Conservation (phyloP, 176 grass and related monocot species). For the Oryza meyeriana region DNA sequence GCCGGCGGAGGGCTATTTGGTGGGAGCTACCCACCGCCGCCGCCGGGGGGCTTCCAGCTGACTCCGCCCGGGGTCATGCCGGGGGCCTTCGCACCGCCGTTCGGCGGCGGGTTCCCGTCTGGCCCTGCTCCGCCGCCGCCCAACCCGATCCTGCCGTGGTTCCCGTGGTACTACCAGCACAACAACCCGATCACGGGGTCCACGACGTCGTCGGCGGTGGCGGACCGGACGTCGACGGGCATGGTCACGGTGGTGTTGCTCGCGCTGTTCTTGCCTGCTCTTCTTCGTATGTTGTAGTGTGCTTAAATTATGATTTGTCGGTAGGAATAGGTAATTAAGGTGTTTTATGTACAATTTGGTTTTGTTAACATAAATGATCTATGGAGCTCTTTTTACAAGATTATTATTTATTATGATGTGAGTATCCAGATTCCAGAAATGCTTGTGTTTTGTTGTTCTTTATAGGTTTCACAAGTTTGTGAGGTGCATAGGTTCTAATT, state of each 20-base stretch:
- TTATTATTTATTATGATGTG: not conserved
- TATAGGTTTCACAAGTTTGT: not conserved
- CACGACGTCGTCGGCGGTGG: constrained; percentile 8
- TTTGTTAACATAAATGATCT: not conserved
- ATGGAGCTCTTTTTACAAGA: not conserved
- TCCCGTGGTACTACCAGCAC: constrained; percentile 66
- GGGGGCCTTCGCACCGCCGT: constrained; percentile 30
- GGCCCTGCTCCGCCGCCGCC: constrained; percentile 53
- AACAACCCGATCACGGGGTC: constrained; percentile 40
- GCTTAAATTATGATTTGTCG: not conserved
- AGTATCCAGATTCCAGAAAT: not conserved
- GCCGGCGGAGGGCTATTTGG: not conserved
- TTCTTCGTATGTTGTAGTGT: constrained; percentile 22
- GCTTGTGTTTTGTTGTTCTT: not conserved
- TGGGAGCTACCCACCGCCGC: constrained; percentile 28
- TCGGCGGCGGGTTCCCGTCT: not conserved
- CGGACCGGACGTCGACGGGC: not conserved
- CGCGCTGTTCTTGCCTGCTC: not conserved
- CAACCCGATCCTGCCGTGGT: constrained; percentile 57
- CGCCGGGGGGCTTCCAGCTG: constrained; percentile 23
- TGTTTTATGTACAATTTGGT: not conserved
- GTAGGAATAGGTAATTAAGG: not conserved
- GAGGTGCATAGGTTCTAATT: not conserved
- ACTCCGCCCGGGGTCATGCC: constrained; percentile 46
- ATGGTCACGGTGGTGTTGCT: constrained; percentile 3